phyloP scores from a whole-genome alignment of 1,284 basidiomycete species.

The Rugiboletus extremiorientalis region DNA sequence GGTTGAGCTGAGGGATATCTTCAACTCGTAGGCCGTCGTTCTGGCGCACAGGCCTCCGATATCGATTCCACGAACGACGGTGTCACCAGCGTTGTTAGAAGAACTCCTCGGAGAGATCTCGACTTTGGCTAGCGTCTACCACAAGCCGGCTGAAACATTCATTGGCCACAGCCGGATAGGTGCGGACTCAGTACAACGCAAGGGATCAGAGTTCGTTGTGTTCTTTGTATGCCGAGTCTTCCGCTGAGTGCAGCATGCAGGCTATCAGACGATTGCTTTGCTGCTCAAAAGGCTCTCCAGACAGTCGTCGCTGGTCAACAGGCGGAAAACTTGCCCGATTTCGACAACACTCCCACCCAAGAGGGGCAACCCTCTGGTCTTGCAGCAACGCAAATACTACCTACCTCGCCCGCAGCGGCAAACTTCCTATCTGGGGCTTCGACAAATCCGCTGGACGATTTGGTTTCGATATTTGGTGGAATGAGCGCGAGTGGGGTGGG shows the following conservation, averaged over 20 bases:
- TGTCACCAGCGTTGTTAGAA: slow-evolving; percentile 88
- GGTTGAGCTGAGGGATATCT: slow-evolving; percentile 3
- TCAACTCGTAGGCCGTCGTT: slow-evolving; percentile 71
- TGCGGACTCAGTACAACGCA: slow-evolving; percentile 78
- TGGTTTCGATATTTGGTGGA: slow-evolving; percentile 84
- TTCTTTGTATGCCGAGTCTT: slow-evolving; percentile 7
- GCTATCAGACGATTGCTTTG: slow-evolving; percentile 60
- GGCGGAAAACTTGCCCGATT: slow-evolving; percentile 93
- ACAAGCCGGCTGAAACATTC: slow-evolving; percentile 93
- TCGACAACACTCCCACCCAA: slow-evolving; percentile 70
- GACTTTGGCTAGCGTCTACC: slow-evolving; percentile 89
- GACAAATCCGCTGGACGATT: slow-evolving; percentile 86
- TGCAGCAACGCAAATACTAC: slow-evolving; percentile 70
- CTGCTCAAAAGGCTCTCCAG: slow-evolving; percentile 82
- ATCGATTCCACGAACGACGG: slow-evolving; percentile 86
- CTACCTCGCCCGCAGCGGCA: slow-evolving; percentile 68
- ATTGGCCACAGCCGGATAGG: slow-evolving; percentile 84
- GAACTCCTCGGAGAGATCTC: slow-evolving; percentile 90
- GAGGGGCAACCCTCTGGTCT: slow-evolving; percentile 65
- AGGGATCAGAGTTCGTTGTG: slow-evolving; percentile 68
- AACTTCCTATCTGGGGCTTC: slow-evolving; percentile 70
- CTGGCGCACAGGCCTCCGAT: slow-evolving; percentile 92
- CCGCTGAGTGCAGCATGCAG: slow-evolving; percentile 28
- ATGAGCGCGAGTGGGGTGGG: slow-evolving; percentile 30
- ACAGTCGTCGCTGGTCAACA: slow-evolving; percentile 89